Percentiles rank a stretch among this genome's conserved stretches.
phyloP scores from a whole-genome alignment of 2,329 filamentous ascomycete genomes.

The Chaetomium sp. region DNA sequence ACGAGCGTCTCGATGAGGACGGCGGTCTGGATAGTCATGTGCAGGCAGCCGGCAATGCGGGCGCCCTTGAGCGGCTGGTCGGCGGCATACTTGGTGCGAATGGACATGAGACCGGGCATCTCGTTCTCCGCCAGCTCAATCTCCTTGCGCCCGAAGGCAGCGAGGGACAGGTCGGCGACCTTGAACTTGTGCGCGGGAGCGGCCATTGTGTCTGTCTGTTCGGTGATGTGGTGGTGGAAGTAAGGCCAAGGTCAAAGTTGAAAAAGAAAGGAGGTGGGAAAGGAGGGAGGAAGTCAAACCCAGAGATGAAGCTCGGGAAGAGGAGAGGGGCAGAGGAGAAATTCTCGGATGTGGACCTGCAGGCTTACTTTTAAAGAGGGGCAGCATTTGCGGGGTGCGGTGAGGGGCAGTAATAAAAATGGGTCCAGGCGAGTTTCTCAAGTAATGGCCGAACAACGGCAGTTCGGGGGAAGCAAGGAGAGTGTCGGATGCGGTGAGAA shows the following conservation, averaged over 20 bases:
- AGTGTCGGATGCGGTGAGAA: not conserved
- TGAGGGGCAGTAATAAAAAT: constrained; percentile 15
- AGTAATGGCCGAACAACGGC: not conserved
- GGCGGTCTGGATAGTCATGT: constrained; percentile 99
- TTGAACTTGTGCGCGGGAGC: constrained; percentile 91
- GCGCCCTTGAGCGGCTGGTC: constrained; percentile 94
- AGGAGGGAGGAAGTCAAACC: not conserved
- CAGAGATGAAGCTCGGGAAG: not conserved
- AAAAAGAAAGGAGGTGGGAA: constrained; percentile 8
- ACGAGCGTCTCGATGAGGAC: constrained; percentile 98
- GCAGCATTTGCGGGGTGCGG: constrained; percentile 13
- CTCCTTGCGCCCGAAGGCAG: constrained; percentile 98
- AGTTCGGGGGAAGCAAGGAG: not conserved
- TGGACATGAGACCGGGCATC: constrained; percentile 98
- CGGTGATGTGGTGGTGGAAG: not conserved
- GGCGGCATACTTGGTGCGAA: constrained; percentile 79
- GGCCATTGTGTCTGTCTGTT: constrained; percentile 44
- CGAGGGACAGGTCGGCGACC: constrained; percentile 96
- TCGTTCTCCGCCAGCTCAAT: constrained; percentile 95
- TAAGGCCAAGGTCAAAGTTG: not conserved
- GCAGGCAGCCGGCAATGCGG: constrained; percentile 94
- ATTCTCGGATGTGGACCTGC: constrained; percentile 15
- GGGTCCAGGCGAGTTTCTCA: constrained; percentile 1
- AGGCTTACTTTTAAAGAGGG: constrained; percentile 16
- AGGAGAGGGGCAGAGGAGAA: constrained; percentile 5